These are phyloP conservation scores for Poa annua DNA, from an alignment of 176 grass and related monocot species.

Conservation along the genomic window DNA sequence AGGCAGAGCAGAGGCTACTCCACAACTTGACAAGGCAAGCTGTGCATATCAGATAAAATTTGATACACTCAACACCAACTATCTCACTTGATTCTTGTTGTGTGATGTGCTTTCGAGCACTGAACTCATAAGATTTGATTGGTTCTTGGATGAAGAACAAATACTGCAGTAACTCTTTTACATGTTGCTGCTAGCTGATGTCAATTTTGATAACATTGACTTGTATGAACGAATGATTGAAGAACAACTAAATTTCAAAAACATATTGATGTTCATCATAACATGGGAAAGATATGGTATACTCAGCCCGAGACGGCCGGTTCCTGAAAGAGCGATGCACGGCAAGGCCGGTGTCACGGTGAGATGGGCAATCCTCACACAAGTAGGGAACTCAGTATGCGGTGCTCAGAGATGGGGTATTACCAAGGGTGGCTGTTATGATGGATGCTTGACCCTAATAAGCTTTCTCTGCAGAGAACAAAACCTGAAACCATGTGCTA, in stretches of 20 bases:
- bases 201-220: too few species aligned
- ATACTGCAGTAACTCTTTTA: too few species aligned
- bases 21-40: too few species aligned
- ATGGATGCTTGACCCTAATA: not conserved
- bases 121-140: too few species aligned
- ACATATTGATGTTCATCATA: not conserved
- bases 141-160: too few species aligned
- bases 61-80: too few species aligned
- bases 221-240: not conserved
- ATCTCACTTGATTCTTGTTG: too few species aligned
- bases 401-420: not conserved
- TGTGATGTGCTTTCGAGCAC: too few species aligned
- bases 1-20: too few species aligned
- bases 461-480: not conserved
- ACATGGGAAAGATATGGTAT: not conserved
- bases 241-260: not conserved
- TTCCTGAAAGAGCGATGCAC: not conserved
- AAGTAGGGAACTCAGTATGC: not conserved
- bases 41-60: too few species aligned
- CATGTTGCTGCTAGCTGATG: too few species aligned
- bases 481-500: not conserved
- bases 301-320: not conserved
- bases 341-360: not conserved
- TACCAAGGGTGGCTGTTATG: not conserved
- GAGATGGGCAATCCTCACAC: not conserved